Conservation (phyloP, 306 rosid genomes). For the Benincasa hispida region DNA sequence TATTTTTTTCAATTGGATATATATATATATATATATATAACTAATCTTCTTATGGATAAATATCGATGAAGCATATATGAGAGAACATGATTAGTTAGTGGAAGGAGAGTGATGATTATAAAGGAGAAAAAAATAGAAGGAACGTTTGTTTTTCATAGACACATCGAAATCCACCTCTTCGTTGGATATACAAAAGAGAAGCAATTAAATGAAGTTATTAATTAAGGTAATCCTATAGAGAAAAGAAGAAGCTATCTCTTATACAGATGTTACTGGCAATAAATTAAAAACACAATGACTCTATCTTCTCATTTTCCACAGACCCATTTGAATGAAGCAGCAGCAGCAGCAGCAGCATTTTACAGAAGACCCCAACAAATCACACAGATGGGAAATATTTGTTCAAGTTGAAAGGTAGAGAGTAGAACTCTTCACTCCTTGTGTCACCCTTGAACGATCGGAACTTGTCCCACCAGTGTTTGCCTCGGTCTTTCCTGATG, state of each 20-base stretch:
- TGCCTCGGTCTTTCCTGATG: slow-evolving; percentile 85
- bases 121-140: background rate
- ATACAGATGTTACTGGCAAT: slow-evolving; percentile 6
- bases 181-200: slow-evolving; percentile 5
- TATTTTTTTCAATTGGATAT: too few species aligned
- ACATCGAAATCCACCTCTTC: slow-evolving; percentile 6
- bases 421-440: slow-evolving; percentile 89
- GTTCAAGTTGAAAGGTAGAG: slow-evolving; percentile 87
- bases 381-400: slow-evolving; percentile 88
- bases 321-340: background rate
- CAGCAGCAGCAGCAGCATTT: slow-evolving; percentile 7
- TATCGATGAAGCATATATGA: background rate
- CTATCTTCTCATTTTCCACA: slow-evolving; percentile 1
- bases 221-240: background rate
- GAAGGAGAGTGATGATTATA: background rate
- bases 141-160: slow-evolving; percentile 2
- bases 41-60: too few species aligned
- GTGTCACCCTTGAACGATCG: slow-evolving; percentile 59
- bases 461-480: slow-evolving; percentile 96
- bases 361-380: background rate
- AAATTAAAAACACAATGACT: background rate
- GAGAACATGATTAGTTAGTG: background rate
- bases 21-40: too few species aligned
- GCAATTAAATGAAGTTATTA: slow-evolving; percentile 2
- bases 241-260: slow-evolving; percentile 7